These are phyloP conservation scores for Paraglomus brasilianum DNA, from an alignment of 192 early-diverging fungal genomes.

Conservation along the genomic window DNA sequence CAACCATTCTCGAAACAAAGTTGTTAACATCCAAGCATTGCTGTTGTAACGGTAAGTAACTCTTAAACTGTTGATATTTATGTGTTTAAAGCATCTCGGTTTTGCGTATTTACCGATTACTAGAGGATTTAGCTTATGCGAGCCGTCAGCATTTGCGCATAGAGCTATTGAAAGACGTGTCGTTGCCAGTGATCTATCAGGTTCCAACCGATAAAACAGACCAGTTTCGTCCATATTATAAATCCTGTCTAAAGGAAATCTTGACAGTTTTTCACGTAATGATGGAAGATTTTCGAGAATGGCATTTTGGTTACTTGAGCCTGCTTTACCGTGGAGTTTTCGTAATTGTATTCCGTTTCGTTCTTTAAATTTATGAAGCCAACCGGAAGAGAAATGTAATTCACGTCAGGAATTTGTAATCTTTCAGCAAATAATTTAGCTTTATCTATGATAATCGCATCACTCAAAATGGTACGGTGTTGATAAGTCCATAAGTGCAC, in stretches of 20 bases:
- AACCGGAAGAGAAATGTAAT: constrained; percentile 42
- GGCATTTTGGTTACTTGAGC: background rate
- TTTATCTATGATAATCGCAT: constrained; percentile 8
- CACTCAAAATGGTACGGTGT: background rate
- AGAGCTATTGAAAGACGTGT: background rate
- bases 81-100: constrained; percentile 15
- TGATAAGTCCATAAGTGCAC: constrained; percentile 14
- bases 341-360: constrained; percentile 33
- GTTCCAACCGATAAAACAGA: constrained; percentile 20
- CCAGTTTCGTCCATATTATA: constrained; percentile 29
- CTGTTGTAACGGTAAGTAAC: constrained; percentile 7
- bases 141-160: constrained; percentile 17
- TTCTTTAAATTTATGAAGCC: constrained; percentile 45
- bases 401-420: constrained; percentile 2
- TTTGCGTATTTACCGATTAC: constrained; percentile 31
- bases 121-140: constrained; percentile 21
- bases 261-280: background rate
- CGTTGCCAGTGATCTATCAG: constrained; percentile 9
- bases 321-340: constrained; percentile 27
- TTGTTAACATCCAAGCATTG: constrained; percentile 18
- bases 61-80: constrained; percentile 17
- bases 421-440: background rate
- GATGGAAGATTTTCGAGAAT: constrained; percentile 1
- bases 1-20: constrained; percentile 23
- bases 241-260: constrained; percentile 15